Conservation (phyloP, 2,329 filamentous ascomycete genomes). For the Aspergillus brasiliensis region DNA sequence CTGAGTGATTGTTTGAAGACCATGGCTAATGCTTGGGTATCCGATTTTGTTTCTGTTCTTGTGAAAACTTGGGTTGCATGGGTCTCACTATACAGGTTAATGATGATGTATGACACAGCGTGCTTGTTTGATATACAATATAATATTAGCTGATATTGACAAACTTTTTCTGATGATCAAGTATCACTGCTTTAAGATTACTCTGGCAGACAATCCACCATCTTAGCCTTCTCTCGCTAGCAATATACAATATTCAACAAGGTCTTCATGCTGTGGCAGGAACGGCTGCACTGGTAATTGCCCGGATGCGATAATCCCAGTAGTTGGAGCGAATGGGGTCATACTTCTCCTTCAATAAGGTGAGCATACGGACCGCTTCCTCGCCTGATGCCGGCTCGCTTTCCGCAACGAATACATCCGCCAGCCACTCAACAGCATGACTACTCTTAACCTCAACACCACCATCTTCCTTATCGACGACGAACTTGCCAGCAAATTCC, state of each 20-base stretch:
- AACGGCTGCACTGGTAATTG: constrained; percentile 38
- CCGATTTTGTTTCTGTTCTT: background rate
- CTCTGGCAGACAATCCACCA: background rate
- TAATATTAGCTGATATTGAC: background rate
- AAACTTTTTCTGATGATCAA: background rate
- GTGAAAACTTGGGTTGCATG: background rate
- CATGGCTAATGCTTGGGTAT: background rate
- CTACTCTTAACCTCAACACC: constrained; percentile 58
- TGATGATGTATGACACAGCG: constrained; percentile 1
- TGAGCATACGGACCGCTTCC: constrained; percentile 69
- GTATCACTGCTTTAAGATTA: background rate
- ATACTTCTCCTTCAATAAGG: constrained; percentile 77
- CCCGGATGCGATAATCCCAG: constrained; percentile 75
- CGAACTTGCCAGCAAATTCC: constrained; percentile 58
- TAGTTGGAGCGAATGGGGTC: constrained; percentile 90
- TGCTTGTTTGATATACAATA: background rate
- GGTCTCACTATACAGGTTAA: constrained; percentile 1
- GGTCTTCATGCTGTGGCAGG: constrained; percentile 20
- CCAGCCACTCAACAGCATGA: constrained; percentile 58
- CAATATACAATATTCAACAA: background rate
- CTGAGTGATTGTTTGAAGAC: constrained; percentile 16
- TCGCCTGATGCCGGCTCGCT: constrained; percentile 42
- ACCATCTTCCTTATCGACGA: constrained; percentile 47
- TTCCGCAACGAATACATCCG: constrained; percentile 47
- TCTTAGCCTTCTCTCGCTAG: background rate